These are phyloP conservation scores for Fusarium nisikadoi DNA, from an alignment of 2,329 filamentous ascomycete genomes.

Conservation along the genomic window DNA sequence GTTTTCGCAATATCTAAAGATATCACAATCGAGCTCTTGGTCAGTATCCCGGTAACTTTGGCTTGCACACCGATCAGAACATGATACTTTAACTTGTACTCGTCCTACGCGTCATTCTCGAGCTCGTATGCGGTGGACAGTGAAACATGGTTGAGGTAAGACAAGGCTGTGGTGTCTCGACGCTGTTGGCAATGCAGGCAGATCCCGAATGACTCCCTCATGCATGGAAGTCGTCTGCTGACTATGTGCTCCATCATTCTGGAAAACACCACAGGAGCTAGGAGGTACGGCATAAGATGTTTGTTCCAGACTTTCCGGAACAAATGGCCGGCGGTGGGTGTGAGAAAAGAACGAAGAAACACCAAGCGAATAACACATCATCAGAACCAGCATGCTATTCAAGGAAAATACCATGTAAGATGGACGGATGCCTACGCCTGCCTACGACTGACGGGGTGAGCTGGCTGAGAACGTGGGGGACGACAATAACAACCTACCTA, in stretches of 20 bases:
- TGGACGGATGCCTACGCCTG: constrained; percentile 3
- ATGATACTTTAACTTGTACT: constrained; percentile 11
- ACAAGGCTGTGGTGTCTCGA: constrained; percentile 38
- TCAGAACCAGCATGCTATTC: constrained; percentile 14
- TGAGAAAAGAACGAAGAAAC: constrained; percentile 11
- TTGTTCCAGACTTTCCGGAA: constrained; percentile 11
- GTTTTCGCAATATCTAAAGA: constrained; percentile 5
- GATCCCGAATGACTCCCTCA: constrained; percentile 43
- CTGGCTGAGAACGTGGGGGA: constrained; percentile 25
- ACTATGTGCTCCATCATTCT: constrained; percentile 35
- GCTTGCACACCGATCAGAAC: constrained; percentile 20
- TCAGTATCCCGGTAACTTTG: background rate
- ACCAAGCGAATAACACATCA: constrained; percentile 27
- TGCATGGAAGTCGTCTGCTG: constrained; percentile 41
- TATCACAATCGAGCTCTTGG: constrained; percentile 10
- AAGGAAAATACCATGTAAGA: constrained; percentile 18
- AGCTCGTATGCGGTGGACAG: constrained; percentile 31
- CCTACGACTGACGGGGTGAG: constrained; percentile 11
- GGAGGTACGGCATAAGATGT: constrained; percentile 11
- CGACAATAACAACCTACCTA: constrained; percentile 19
- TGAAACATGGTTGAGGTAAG: constrained; percentile 42
- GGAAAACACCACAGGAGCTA: constrained; percentile 21
- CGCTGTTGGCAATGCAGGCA: constrained; percentile 42
- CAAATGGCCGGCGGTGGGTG: constrained; percentile 10
- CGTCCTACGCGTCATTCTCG: constrained; percentile 24